phyloP scores from a whole-genome alignment of 2,329 filamentous ascomycete species.

The Daldinia eschscholtzii region DNA sequence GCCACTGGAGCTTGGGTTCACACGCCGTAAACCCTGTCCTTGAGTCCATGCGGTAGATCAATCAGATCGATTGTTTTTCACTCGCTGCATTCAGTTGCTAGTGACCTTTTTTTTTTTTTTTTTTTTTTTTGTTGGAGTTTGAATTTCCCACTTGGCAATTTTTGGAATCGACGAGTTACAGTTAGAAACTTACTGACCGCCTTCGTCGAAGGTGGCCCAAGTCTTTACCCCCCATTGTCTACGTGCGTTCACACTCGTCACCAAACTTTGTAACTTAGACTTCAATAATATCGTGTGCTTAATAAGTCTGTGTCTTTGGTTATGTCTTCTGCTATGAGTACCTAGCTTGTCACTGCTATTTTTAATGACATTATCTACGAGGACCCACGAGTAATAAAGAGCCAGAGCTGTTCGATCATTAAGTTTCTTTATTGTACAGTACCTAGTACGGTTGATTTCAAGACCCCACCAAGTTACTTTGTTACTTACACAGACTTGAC shows the following conservation, averaged over 20 bases:
- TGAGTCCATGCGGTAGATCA: conserved; percentile 38
- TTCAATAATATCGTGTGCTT: conserved; percentile 1
- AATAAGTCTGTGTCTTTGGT: not conserved
- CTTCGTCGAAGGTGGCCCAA: conserved; percentile 8
- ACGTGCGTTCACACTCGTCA: not conserved
- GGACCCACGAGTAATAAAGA: conserved; percentile 13
- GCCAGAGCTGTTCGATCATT: not conserved
- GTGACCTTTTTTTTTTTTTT: conserved; percentile 7
- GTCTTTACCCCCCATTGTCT: not conserved
- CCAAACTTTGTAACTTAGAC: conserved; percentile 3
- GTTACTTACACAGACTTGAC: conserved; percentile 23
- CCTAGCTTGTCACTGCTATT: not conserved
- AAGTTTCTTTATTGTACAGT: conserved; percentile 8
- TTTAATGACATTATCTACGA: conserved; percentile 11
- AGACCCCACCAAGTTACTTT: conserved; percentile 20
- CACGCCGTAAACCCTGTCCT: conserved; percentile 33
- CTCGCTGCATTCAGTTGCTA: conserved; percentile 26
- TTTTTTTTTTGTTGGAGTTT: not conserved
- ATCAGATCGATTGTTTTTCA: conserved; percentile 28
- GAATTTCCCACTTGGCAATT: conserved; percentile 24
- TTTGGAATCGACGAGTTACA: conserved; percentile 14
- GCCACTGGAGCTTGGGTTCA: conserved; percentile 14
- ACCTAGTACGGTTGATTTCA: conserved; percentile 15
- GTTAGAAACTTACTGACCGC: conserved; percentile 32
- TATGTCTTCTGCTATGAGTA: conserved; percentile 4